Percentiles rank a stretch among this genome's conserved stretches.
Conservation (phyloP, 768 basidiomycete genomes). For the Strobilomyces echinocephalus region DNA sequence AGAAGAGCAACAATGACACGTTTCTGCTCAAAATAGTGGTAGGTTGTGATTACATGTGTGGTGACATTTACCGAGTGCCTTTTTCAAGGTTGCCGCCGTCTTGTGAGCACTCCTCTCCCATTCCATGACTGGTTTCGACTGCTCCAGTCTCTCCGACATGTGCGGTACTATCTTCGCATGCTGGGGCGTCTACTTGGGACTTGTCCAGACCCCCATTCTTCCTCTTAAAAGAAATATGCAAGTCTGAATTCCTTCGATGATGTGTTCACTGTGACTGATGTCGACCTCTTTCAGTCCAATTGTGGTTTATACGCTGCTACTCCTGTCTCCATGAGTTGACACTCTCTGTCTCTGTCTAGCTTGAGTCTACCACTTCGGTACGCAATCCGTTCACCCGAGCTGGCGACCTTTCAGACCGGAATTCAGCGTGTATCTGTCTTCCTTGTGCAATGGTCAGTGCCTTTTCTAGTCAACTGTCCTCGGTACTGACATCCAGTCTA, state of each 20-base stretch:
- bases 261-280: neutral
- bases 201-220: conserved; percentile 3
- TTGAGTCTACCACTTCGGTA: conserved; percentile 16
- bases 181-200: conserved; percentile 9
- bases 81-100: conserved; percentile 1
- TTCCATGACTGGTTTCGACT: neutral
- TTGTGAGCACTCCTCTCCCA: neutral
- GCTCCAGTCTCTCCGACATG: conserved; percentile 13
- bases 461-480: neutral
- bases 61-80: neutral
- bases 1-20: conserved; percentile 1
- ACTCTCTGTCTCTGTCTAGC: neutral
- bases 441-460: conserved; percentile 10
- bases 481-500: neutral
- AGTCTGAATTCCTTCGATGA: neutral
- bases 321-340: neutral
- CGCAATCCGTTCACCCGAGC: neutral
- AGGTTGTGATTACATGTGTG: neutral
- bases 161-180: conserved; percentile 5
- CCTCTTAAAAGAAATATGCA: conserved; percentile 7
- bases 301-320: conserved; percentile 4
- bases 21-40: conserved; percentile 3
- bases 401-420: neutral
- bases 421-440: conserved; percentile 7
- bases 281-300: conserved; percentile 3